Evolutionary conservation across 805 yeast species (phyloP), one percentile per base, ranked within the genome.

Genomic region (Citeromyces nyonsensis): DNA sequence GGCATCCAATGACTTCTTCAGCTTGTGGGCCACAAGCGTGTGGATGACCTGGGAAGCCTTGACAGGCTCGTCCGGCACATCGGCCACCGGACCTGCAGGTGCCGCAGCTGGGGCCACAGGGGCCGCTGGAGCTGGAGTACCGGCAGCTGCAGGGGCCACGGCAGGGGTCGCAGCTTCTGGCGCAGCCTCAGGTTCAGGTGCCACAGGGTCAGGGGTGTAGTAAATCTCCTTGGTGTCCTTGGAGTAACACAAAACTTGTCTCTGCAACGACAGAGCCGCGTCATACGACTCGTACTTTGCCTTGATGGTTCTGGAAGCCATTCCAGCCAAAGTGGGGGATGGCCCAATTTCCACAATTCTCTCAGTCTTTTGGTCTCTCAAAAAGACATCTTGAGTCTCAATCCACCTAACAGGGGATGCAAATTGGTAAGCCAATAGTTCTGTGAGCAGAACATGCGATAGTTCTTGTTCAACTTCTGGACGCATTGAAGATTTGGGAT

Each of bases 401-500:
- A 93, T 91, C 97, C 99, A 91, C 69, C 97, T 77, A 42, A 91
- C 99, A 31, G 99, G 98, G 40, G 96, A 86, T 32, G 99, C 99
- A 51, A 91, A 91, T 61, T 91, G 99, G 63, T 86, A 91, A 34
- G 98, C 97, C 61, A 91, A 69, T 46, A 91, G 74, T 69, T 91
- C 99, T 18, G 96, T 85, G 54, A 91, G 69, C 42, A 91, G 67
- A 43, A 82, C 77, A 56, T 91, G 97, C 44, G 98, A 94, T 44
- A 91, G 73, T 56, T 91, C 97, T 64, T 91, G 98, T 66, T 91
- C 93, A 39, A 85, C 76, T 69, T 91, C 97, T 44, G 98, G 95
- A 55, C 73, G 74, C 91, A 79, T 80, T 35, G 37, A 43, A 6
- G 15, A n/a, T 14, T 26, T 15, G 25, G 24, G 12, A 10, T 15